A percentile compares a stretch with the other conserved stretches of the same genome.
Conservation (phyloP, 2,329 filamentous ascomycete species). For the Beauveria asiatica region DNA sequence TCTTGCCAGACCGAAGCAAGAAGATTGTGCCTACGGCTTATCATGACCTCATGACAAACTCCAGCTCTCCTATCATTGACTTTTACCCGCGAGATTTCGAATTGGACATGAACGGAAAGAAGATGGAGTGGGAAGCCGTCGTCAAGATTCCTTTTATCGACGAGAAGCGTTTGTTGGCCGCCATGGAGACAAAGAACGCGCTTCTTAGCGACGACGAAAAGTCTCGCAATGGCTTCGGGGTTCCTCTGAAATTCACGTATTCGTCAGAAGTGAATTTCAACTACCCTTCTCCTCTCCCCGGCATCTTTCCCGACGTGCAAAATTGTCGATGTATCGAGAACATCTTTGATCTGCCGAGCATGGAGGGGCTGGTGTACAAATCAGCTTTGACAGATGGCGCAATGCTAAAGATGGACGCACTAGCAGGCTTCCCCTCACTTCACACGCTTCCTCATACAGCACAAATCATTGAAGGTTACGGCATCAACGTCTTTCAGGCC, state of each 20-base stretch:
- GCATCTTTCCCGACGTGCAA: slow-evolving; percentile 80
- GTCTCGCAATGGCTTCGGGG: slow-evolving; percentile 80
- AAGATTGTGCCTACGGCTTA: slow-evolving; percentile 85
- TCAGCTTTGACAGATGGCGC: slow-evolving; percentile 78
- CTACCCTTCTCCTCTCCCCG: slow-evolving; percentile 81
- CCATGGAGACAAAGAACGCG: slow-evolving; percentile 79
- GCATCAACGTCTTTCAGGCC: slow-evolving; percentile 89
- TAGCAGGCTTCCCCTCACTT: slow-evolving; percentile 88
- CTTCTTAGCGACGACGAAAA: slow-evolving; percentile 71
- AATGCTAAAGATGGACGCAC: slow-evolving; percentile 69
- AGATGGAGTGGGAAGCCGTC: slow-evolving; percentile 99
- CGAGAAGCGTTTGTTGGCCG: slow-evolving; percentile 71
- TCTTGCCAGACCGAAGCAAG: slow-evolving; percentile 94
- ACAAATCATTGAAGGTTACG: slow-evolving; percentile 61
- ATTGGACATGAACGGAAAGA: slow-evolving; percentile 99
- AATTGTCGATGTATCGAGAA: slow-evolving; percentile 91
- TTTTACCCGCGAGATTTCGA: slow-evolving; percentile 97
- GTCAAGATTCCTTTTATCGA: slow-evolving; percentile 99
- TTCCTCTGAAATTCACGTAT: slow-evolving; percentile 88
- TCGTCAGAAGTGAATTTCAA: slow-evolving; percentile 66
- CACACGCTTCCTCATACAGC: slow-evolving; percentile 79
- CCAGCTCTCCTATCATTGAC: slow-evolving; percentile 87
- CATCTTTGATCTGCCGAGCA: slow-evolving; percentile 86
- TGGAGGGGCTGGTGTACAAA: slow-evolving; percentile 80
- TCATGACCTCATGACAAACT: slow-evolving; percentile 85